Conservation (phyloP, 2,329 filamentous ascomycete species). For the Helotiales sp. region DNA sequence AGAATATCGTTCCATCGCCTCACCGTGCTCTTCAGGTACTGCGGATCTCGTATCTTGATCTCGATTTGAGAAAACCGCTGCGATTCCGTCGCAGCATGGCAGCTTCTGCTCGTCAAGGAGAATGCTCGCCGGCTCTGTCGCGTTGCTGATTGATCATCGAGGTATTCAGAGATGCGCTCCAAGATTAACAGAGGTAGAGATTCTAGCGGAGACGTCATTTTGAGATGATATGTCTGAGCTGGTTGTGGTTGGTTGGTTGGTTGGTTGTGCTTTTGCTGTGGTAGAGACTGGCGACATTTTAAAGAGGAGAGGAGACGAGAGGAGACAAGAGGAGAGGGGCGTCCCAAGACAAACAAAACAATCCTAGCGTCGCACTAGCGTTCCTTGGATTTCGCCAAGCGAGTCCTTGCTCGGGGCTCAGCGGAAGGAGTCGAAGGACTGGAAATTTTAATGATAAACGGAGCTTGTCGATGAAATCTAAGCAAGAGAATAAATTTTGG, state of each 20-base stretch:
- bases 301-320: neutral
- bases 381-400: neutral
- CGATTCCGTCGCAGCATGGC: neutral
- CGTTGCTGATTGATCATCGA: neutral
- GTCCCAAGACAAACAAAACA: neutral
- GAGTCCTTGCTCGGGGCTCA: neutral
- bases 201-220: neutral
- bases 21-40: neutral
- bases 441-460: neutral
- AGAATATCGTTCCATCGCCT: neutral
- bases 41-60: neutral
- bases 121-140: neutral
- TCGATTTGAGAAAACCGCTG: neutral
- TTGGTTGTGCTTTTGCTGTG: neutral
- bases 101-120: neutral
- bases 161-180: slow-evolving; percentile 5
- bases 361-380: neutral
- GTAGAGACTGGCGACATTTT: neutral
- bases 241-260: too few species aligned
- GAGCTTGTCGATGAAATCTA: too few species aligned
- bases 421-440: neutral
- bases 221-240: neutral
- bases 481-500: too few species aligned
- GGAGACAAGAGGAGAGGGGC: neutral
- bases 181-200: neutral